Evolutionary conservation across 2,329 filamentous ascomycete species (phyloP), one percentile per base, ranked within the genome.

Genomic region (Scleromitrula shiraiana): DNA sequence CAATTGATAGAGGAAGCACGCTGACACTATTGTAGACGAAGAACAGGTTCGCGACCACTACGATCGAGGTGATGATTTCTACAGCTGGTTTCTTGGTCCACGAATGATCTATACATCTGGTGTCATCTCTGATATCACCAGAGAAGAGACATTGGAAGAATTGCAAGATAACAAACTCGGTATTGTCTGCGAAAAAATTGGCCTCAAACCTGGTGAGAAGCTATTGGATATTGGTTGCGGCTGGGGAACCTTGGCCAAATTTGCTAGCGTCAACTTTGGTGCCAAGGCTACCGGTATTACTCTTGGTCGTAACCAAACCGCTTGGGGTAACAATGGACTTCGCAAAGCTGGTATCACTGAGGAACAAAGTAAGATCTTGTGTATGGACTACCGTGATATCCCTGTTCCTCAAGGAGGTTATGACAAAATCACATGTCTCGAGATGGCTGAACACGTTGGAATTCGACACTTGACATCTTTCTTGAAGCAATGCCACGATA

Each of bases 91-190:
- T 78, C 80, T 97, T 55, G 93, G 93, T 53, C 91, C 91, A 51
- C 90, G 91, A 64, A 98, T 97, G 93, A 88, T 97, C 70, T 97
- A 97, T 75, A 98, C 93, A 43, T 94, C 88, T 42, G 93, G 93
- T 62, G 75, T 98, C 62, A 94, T 98, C 65, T 85, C 85, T 53
- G 89, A 97, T 68, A 79, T 87, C 67, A 82, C 83, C 69, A 77
- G 76, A 58, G 93, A 97, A 70, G 93, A 97, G 72, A 80, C 82
- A 27, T 83, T 98, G 22, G 93, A 98, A 71, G 77, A 97, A 71
- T 79, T 97, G 38, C 93, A 97, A 74, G 91, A 97, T 70, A 97
- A 97, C 79, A 97, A 98, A 73, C 74, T 97, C 61, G 84, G 85
- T 57, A 76, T 95, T 59, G 91, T 98, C 42, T 97, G 91, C 69